Evolutionary conservation across 352 stramenopile genomes (phyloP), one percentile per base, ranked within the genome.

Genomic region (Phytophthora constricta): DNA sequence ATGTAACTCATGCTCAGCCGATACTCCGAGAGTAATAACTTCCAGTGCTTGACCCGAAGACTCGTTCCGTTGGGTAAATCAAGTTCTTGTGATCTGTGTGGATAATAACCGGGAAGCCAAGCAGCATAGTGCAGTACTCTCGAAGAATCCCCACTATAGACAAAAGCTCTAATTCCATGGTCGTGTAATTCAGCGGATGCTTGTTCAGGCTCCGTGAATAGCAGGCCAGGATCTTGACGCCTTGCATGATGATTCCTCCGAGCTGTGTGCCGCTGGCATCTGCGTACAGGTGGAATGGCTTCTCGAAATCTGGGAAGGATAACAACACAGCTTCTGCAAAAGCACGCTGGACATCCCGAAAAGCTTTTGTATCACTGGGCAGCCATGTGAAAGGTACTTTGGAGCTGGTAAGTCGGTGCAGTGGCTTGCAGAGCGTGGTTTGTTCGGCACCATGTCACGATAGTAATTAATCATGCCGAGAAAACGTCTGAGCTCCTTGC

Each of bases 61-160:
- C 45, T 57, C n/a, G 53, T 22, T 54, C 31, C 4, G 26, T 62
- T 2, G 19, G 55, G 43, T 53, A 55, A 9, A 54, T 54, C 4
- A 62, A 37, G 19, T 54, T 54, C 5, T 57, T 64, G 46, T 57
- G 46, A 27, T 57, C 46, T 1, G 57, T 57, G 34, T 51, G 57
- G 16, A 51, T 37, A 17, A 64, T 47, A 16, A 57, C 34, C 17
- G 46, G 45, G n/a, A 57, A 64, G 11, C 34, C 33, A 7, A 64
- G 34, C 9, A 64, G 45, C 22, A 64, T 57, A 4, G 54, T 53
- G 39, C 31, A 11, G n/a, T 64, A 64, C 13, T 50, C 34, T 4
- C 7, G 2, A 4, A 64, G 17, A 0, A 64, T 16, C 9, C 52
- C 47, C 2, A 64, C 33, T 0, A 64, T 19, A 19, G 55, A 62